Evolutionary conservation across 768 basidiomycete species (phyloP), one percentile per base, ranked within the genome.

Genomic region (Collybiopsis luxurians): DNA sequence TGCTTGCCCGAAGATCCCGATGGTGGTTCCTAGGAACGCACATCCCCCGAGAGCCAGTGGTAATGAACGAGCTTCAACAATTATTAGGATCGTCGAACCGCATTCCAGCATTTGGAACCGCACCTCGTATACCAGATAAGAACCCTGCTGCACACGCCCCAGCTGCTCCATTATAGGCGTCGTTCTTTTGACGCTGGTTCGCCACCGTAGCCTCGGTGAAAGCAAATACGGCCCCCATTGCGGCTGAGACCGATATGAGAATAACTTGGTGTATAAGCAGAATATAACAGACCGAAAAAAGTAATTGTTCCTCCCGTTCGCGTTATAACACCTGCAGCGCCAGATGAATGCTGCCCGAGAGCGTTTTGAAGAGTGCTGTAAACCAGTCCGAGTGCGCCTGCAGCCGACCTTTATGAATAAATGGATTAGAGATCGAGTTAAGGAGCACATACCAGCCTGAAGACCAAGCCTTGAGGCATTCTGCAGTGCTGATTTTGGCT

Each of bases 61-160:
- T 62, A 96, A 64, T 30, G 94, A 97, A 59, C 90, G 88, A 53
- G 84, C 93, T 95, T 61, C 9, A 53, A 23, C 19, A 27, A n/a
- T 3, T 9, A 61, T 48, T 53, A 40, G 42, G 9, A 53, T 53
- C 38, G 2, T 56, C 69, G 31, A 67, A 61, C 24, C 51, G 58
- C 26, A 48, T 34, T 55, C 38, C 21, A 43, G 44, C 43, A 23
- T 61, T 17, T 49, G 54, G 42, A 23, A 11, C 73, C 82, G 39
- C 64, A 93, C 92, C 81, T 77, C 91, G 81, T 56, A 95, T 72
- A 53, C 95, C 95, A 28, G 92, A 92, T 60, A 96, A 73, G 73
- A 96, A 93, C 45, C 95, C 95, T 51, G 94, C 94, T 47, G 94
- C 94, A 74, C 94, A 96, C 55, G 89, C 95, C 54, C 90, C 95